A percentile compares a stretch with the other conserved stretches of the same genome.
phyloP scores from a whole-genome alignment of 2,329 filamentous ascomycete species.

The Colletotrichum sp. region DNA sequence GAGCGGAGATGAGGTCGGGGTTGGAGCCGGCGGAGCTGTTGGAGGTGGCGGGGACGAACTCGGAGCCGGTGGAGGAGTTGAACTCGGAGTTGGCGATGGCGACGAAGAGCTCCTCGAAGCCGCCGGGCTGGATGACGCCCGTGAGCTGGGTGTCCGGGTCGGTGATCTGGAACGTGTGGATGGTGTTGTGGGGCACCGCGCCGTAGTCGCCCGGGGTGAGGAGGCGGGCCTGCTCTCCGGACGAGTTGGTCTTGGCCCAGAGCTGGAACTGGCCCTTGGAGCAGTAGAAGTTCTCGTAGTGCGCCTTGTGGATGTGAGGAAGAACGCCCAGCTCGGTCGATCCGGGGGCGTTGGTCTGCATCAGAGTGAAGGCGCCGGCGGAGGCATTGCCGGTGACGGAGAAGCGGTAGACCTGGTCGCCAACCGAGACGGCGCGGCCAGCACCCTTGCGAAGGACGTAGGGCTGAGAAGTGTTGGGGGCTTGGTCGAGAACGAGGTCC shows the following conservation, averaged over 20 bases:
- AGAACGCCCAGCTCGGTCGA: constrained; percentile 43
- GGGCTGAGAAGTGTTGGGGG: neutral
- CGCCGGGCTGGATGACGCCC: constrained; percentile 49
- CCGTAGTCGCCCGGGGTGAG: constrained; percentile 51
- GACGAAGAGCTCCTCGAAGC: constrained; percentile 54
- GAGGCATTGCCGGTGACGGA: constrained; percentile 49
- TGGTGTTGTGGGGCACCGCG: constrained; percentile 47
- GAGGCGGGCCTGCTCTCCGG: constrained; percentile 41
- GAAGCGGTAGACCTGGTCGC: constrained; percentile 25
- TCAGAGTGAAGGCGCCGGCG: constrained; percentile 46
- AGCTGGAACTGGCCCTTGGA: constrained; percentile 49
- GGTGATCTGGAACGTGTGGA: constrained; percentile 52
- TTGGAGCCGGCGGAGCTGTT: constrained; percentile 22
- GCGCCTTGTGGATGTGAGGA: constrained; percentile 44
- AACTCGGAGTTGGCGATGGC: constrained; percentile 27
- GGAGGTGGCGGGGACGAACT: constrained; percentile 22
- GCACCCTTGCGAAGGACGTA: constrained; percentile 14
- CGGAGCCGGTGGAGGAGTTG: constrained; percentile 37
- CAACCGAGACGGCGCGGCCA: constrained; percentile 4
- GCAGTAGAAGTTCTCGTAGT: constrained; percentile 54
- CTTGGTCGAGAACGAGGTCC: neutral
- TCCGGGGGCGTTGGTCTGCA: constrained; percentile 45
- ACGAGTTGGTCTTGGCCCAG: constrained; percentile 34
- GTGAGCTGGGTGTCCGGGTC: constrained; percentile 53
- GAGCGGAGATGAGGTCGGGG: constrained; percentile 34